Percentiles rank a stretch among this genome's conserved stretches.
phyloP scores from a whole-genome alignment of 177 flowering plant species.

The Vitis hybrid region DNA sequence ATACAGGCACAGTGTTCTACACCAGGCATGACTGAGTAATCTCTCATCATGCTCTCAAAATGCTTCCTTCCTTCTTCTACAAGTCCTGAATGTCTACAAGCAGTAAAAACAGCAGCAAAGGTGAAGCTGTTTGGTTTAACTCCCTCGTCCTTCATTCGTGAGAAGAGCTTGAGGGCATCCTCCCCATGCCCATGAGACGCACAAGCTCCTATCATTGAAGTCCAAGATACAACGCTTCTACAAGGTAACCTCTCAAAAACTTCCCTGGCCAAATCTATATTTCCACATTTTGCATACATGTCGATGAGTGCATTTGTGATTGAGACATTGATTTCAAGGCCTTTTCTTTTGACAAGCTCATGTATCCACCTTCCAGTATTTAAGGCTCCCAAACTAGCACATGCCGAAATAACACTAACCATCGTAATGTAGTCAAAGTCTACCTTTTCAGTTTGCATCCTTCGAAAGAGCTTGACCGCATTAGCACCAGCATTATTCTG shows the following conservation, averaged over 20 bases:
- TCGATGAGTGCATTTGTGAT: slow-evolving; percentile 24
- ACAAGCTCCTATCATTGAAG: slow-evolving; percentile 37
- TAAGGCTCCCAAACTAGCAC: slow-evolving; percentile 34
- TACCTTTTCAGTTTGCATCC: slow-evolving; percentile 27
- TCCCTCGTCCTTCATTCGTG: slow-evolving; percentile 26
- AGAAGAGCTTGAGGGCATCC: slow-evolving; percentile 30
- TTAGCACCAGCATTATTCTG: slow-evolving; percentile 20
- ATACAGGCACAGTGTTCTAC: slow-evolving; percentile 39
- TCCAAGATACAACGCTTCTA: slow-evolving; percentile 36
- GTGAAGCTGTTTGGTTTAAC: slow-evolving; percentile 34
- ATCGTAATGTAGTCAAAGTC: slow-evolving; percentile 28
- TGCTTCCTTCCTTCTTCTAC: slow-evolving; percentile 32
- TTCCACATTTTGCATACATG: slow-evolving; percentile 30
- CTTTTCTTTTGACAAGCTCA: slow-evolving; percentile 23
- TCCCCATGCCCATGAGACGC: slow-evolving; percentile 34
- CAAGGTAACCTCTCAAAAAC: slow-evolving; percentile 29
- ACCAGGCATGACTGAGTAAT: slow-evolving; percentile 28
- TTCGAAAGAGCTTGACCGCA: slow-evolving; percentile 33
- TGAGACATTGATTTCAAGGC: slow-evolving; percentile 24
- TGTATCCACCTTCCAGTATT: slow-evolving; percentile 31
- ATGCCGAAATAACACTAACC: slow-evolving; percentile 44
- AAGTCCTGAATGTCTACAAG: slow-evolving; percentile 40
- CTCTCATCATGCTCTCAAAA: slow-evolving; percentile 34
- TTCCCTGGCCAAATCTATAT: slow-evolving; percentile 27
- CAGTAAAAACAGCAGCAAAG: slow-evolving; percentile 36